Percentiles rank a stretch among this genome's conserved stretches.
These are phyloP conservation scores for Pleurostoma richardsiae DNA, from an alignment of 2,329 filamentous ascomycete species.

Conservation along the genomic window DNA sequence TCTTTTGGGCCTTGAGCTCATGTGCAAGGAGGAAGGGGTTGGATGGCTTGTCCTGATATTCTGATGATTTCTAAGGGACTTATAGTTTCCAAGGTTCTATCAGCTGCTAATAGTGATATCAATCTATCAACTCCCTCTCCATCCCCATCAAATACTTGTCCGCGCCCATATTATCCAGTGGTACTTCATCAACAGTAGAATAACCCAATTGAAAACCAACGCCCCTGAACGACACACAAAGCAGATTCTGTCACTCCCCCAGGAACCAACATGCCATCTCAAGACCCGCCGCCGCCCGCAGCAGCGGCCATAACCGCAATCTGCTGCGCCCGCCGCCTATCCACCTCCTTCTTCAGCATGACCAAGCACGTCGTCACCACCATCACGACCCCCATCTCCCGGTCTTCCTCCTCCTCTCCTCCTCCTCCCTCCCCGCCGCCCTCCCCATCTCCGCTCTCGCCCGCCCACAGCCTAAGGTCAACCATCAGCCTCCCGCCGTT, in stretches of 20 bases:
- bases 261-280: not conserved
- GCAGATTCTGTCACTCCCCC: too few species aligned
- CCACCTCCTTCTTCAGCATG: constrained; percentile 63
- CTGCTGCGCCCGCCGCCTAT: constrained; percentile 49
- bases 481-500: constrained; percentile 45
- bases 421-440: constrained; percentile 25
- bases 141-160: too few species aligned
- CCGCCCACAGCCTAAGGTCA: constrained; percentile 30
- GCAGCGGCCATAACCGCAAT: constrained; percentile 34
- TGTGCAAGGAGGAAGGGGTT: too few species aligned
- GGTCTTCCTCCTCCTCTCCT: constrained; percentile 17
- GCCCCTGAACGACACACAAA: too few species aligned
- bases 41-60: too few species aligned
- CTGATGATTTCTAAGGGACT: too few species aligned
- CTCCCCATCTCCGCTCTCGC: constrained; percentile 22
- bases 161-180: too few species aligned
- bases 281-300: constrained; percentile 3
- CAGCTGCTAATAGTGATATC: too few species aligned
- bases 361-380: constrained; percentile 51
- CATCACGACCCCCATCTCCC: constrained; percentile 40
- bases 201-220: too few species aligned
- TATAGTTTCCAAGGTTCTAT: too few species aligned
- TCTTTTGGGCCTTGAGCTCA: not conserved
- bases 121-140: too few species aligned
- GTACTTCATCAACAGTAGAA: too few species aligned